A percentile compares a stretch with the other conserved stretches of the same genome.
These are phyloP conservation scores for Eucalyptus erythrocorys DNA, from an alignment of 345 rosid genomes.

Conservation along the genomic window DNA sequence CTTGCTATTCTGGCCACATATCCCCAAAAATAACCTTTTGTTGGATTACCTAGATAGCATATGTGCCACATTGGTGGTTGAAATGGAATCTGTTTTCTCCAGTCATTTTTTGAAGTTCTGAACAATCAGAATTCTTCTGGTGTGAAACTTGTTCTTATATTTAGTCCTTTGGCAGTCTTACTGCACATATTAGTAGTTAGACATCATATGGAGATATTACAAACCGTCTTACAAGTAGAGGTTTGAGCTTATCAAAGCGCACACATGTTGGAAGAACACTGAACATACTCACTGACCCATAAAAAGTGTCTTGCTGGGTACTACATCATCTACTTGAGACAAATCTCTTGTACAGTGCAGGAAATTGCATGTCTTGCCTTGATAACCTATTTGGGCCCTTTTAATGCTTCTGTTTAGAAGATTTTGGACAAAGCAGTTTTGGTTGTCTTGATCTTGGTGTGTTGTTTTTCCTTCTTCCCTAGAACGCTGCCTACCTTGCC, in stretches of 20 bases:
- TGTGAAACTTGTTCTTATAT: neutral
- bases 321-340: neutral
- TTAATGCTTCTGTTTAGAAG: neutral
- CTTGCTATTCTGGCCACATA: neutral
- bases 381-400: neutral
- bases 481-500: slow-evolving; percentile 71
- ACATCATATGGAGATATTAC: neutral
- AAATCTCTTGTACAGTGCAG: neutral
- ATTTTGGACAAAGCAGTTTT: neutral
- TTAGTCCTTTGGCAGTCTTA: neutral
- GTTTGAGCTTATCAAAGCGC: neutral
- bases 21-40: neutral
- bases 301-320: neutral
- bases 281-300: neutral
- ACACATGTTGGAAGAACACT: neutral
- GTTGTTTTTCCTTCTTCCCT: slow-evolving; percentile 11
- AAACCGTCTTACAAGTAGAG: neutral
- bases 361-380: neutral
- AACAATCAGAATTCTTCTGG: neutral
- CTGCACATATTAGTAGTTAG: neutral
- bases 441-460: neutral
- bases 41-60: neutral
- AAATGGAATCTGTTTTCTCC: neutral
- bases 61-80: neutral
- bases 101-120: neutral